Evolutionary conservation across 108 stramenopile genomes (phyloP).

Genomic region (Fragilaria crotonensis): DNA sequence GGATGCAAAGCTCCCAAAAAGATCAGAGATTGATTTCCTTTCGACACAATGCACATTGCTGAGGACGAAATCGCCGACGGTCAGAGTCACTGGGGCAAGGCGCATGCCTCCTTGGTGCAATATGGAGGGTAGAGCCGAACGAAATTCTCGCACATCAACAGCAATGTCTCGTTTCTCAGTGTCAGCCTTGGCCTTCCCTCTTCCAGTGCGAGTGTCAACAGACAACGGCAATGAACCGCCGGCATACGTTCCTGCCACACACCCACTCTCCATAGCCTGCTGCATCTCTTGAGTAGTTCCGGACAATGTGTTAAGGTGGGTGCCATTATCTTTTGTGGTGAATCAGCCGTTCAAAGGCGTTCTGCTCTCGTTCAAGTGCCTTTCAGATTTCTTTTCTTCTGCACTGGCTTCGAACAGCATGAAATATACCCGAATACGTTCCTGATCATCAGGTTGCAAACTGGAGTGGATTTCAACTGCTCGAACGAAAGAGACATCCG

Average conservation of each 20-base stretch:
- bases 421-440: slow-evolving; percentile 78
- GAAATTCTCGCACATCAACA: slow-evolving; percentile 96
- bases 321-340: slow-evolving; percentile 89
- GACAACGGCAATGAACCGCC: slow-evolving; percentile 64
- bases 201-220: slow-evolving; percentile 65
- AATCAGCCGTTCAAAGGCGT: slow-evolving; percentile 89
- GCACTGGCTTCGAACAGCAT: slow-evolving; percentile 88
- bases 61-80: slow-evolving; percentile 95
- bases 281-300: slow-evolving; percentile 83
- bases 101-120: slow-evolving; percentile 90
- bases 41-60: slow-evolving; percentile 95
- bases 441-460: slow-evolving; percentile 22
- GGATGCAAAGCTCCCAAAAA: slow-evolving; percentile 87
- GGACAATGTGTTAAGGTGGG: slow-evolving; percentile 37
- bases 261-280: slow-evolving; percentile 56
- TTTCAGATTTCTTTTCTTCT: slow-evolving; percentile 93
- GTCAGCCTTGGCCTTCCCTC: slow-evolving; percentile 35
- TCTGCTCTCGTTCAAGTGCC: slow-evolving; percentile 80
- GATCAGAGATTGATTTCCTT: slow-evolving; percentile 91
- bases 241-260: slow-evolving; percentile 55
- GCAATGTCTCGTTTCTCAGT: slow-evolving; percentile 68
- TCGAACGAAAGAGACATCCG: slow-evolving; percentile 82
- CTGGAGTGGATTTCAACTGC: slow-evolving; percentile 78
- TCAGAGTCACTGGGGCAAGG: slow-evolving; percentile 84
- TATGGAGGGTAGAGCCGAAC: slow-evolving; percentile 88